These are phyloP conservation scores for Populus davidiana DNA, from an alignment of 345 rosid genomes.

Conservation along the genomic window DNA sequence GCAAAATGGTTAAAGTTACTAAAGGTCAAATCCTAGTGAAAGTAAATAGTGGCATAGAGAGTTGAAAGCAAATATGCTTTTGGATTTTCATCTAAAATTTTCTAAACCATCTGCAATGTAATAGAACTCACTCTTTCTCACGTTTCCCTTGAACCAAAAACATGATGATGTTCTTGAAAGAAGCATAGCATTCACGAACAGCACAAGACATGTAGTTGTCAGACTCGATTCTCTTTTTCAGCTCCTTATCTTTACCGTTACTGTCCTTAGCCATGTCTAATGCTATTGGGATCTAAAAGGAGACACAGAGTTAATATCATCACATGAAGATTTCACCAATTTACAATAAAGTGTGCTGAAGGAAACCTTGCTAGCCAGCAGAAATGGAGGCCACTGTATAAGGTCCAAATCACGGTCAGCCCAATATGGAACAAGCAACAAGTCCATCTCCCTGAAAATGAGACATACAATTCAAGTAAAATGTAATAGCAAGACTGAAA, in stretches of 20 bases:
- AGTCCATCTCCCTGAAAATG: conserved; percentile 80
- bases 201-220: conserved; percentile 90
- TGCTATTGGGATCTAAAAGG: conserved; percentile 84
- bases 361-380: conserved; percentile 95
- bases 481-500: not conserved
- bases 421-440: conserved; percentile 99
- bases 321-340: conserved; percentile 3
- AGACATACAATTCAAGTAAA: conserved; percentile 20
- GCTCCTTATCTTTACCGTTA: conserved; percentile 85
- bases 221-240: conserved; percentile 68
- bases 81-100: not conserved
- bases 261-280: conserved; percentile 99
- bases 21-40: conserved; percentile 10
- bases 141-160: conserved; percentile 68
- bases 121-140: conserved; percentile 63
- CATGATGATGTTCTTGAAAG: conserved; percentile 72
- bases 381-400: conserved; percentile 97
- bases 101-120: not conserved
- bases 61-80: not conserved
- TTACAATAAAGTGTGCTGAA: conserved; percentile 1
- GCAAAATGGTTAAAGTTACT: not conserved
- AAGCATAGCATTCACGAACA: conserved; percentile 92
- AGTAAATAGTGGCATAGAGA: not conserved
- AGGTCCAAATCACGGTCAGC: conserved; percentile 88
- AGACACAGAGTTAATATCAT: conserved; percentile 10